Evolutionary conservation across 805 yeast genomes (phyloP), one percentile per base, ranked within the genome.

Genomic region (Yamadazyma laniorum): DNA sequence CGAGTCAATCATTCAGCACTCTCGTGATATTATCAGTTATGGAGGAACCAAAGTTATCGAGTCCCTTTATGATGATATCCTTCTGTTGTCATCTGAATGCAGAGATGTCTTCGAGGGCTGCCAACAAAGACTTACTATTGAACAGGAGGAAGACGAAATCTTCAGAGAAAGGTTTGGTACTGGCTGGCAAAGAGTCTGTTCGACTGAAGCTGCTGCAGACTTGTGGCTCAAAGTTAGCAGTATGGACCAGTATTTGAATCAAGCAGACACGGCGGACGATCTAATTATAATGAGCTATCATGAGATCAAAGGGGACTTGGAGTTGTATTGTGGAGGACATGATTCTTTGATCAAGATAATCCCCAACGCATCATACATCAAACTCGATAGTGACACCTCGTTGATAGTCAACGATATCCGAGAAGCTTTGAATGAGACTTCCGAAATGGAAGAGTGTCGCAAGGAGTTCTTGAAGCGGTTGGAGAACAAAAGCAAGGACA

Each of bases 211-310:
- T 1, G 72, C 74, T 7, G 45, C 55, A 0, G 65, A 60, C 1
- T 55, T 74, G 3, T 46, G 59, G 32, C 56, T 58, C 3, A 72
- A 72, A 34, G 52, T 80, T 1, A 51, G 53, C 2, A 70, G 70
- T 15, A 63, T 82, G 53, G 67, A 66, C 22, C 54, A 51, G 3
- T 82, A 80, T 50, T 55, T 84, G 13, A 48, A 51, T 1, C 78
- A 77, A 44, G 93, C 95, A 1, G 58, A 62, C 19, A 52, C 62
- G 3, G 85, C 93, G 6, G 95, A 89, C 56, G 56, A 56, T 3
- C 61, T 72, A 2, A 74, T 86, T 0, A 48, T 57, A 5, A 54
- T 59, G 3, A 74, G 75, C 33, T 75, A 78, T 45, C 46, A 55
- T 1, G 67, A 71, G n/a, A 65, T 85, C 33, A 74, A 70, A 39